Percentiles rank a stretch among this genome's conserved stretches.
These are phyloP conservation scores for Graphiopsis chlorocephala DNA, from an alignment of 2,329 filamentous ascomycete species.

Conservation along the genomic window DNA sequence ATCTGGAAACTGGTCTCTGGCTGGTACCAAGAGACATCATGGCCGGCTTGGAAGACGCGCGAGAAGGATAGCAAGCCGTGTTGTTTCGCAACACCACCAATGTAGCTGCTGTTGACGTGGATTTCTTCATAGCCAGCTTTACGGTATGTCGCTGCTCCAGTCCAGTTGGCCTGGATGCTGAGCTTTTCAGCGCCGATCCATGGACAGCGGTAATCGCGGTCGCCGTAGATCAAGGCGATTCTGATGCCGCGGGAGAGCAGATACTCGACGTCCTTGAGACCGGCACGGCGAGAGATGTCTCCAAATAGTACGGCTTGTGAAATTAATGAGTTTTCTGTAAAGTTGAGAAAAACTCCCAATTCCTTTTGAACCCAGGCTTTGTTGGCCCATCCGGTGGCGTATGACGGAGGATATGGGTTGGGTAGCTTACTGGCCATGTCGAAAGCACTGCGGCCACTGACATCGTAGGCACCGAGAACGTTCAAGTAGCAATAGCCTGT, in stretches of 20 bases:
- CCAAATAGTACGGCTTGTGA: constrained; percentile 20
- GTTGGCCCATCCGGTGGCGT: constrained; percentile 45
- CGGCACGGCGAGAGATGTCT: constrained; percentile 22
- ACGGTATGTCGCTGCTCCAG: constrained; percentile 21
- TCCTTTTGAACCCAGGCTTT: constrained; percentile 42
- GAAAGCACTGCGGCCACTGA: constrained; percentile 21
- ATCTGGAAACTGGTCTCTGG: constrained; percentile 55
- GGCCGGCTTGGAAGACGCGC: constrained; percentile 35
- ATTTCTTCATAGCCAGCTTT: constrained; percentile 34
- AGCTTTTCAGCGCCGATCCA: constrained; percentile 32
- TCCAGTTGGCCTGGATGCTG: constrained; percentile 29
- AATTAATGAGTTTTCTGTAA: constrained; percentile 27
- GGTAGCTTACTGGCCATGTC: constrained; percentile 27
- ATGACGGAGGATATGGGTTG: constrained; percentile 23
- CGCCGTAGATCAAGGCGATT: constrained; percentile 30
- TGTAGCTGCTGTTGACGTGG: constrained; percentile 26
- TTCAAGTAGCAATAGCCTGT: constrained; percentile 19
- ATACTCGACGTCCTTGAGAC: constrained; percentile 26
- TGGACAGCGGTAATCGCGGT: constrained; percentile 29
- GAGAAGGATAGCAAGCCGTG: constrained; percentile 36
- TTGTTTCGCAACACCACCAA: constrained; percentile 34
- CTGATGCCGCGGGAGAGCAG: constrained; percentile 26
- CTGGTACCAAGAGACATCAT: constrained; percentile 43
- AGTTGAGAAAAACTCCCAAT: constrained; percentile 50
- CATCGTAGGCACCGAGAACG: constrained; percentile 18